Percentiles rank a stretch among this genome's conserved stretches.
Conservation (phyloP, 805 yeast genomes). For the Saccharomycopsis babjevae region DNA sequence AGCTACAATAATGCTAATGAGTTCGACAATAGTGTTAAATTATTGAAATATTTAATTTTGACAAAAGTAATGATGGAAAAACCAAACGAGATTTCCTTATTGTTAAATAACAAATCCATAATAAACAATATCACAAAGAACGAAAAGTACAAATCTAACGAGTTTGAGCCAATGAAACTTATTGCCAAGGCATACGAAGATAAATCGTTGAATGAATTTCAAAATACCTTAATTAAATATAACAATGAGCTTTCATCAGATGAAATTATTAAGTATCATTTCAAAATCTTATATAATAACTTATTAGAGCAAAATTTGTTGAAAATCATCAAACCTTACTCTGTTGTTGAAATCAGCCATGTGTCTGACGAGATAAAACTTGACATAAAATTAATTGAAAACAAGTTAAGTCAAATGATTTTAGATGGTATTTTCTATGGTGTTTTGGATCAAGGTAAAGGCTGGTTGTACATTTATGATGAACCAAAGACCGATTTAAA, state of each 20-base stretch:
- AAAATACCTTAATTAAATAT: constrained; percentile 65
- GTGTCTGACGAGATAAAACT: constrained; percentile 82
- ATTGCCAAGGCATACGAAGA: constrained; percentile 28
- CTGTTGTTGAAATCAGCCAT: constrained; percentile 88
- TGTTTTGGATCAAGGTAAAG: constrained; percentile 95
- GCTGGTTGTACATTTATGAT: constrained; percentile 89
- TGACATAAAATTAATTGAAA: constrained; percentile 81
- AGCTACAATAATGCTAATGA: constrained; percentile 51
- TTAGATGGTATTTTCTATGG: constrained; percentile 93
- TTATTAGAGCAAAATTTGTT: constrained; percentile 85
- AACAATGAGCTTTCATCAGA: constrained; percentile 72
- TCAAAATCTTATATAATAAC: constrained; percentile 86
- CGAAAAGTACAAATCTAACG: constrained; percentile 24
- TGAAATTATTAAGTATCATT: constrained; percentile 81
- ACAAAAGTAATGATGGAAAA: constrained; percentile 88
- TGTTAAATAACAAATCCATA: constrained; percentile 65
- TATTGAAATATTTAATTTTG: constrained; percentile 83
- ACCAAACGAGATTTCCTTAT: constrained; percentile 73
- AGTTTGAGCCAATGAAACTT: constrained; percentile 59
- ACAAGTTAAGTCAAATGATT: constrained; percentile 92
- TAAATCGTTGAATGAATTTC: constrained; percentile 86
- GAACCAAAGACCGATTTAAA: constrained; percentile 83
- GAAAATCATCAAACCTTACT: constrained; percentile 92
- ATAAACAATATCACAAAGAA: constrained; percentile 51
- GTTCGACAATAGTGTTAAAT: constrained; percentile 59